phyloP scores from a whole-genome alignment of 2,329 filamentous ascomycete genomes.

The Pseudogymnoascus destructans region DNA sequence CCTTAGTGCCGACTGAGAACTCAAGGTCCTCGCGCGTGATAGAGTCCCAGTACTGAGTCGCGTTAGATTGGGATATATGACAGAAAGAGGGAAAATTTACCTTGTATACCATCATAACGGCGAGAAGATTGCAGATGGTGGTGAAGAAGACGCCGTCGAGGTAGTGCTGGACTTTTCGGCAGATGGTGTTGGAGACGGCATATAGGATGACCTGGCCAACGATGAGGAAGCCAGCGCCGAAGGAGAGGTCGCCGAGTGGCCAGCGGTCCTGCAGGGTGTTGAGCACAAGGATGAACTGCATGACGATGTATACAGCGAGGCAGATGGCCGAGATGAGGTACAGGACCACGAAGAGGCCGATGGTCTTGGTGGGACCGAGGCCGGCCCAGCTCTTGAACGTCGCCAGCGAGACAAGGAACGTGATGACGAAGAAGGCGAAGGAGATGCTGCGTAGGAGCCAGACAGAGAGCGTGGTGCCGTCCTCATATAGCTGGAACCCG shows the following conservation, averaged over 20 bases:
- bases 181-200: slow-evolving; percentile 75
- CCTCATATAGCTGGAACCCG: slow-evolving; percentile 95
- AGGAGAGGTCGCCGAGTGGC: slow-evolving; percentile 83
- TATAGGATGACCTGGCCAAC: slow-evolving; percentile 88
- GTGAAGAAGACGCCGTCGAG: slow-evolving; percentile 90
- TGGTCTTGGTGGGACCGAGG: slow-evolving; percentile 68
- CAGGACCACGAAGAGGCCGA: slow-evolving; percentile 80
- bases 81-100: slow-evolving; percentile 31
- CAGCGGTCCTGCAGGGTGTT: slow-evolving; percentile 90
- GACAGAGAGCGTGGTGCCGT: slow-evolving; percentile 83
- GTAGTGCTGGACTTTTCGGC: slow-evolving; percentile 75
- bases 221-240: slow-evolving; percentile 84
- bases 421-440: slow-evolving; percentile 68
- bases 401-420: slow-evolving; percentile 73
- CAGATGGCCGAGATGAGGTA: slow-evolving; percentile 85
- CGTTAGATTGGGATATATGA: slow-evolving; percentile 22
- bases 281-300: slow-evolving; percentile 79
- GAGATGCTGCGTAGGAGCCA: slow-evolving; percentile 81
- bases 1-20: slow-evolving; percentile 88
- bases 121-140: slow-evolving; percentile 82
- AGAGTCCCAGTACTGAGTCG: slow-evolving; percentile 83
- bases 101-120: slow-evolving; percentile 99
- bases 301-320: slow-evolving; percentile 69
- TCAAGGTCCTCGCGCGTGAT: slow-evolving; percentile 98
- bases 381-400: slow-evolving; percentile 92